phyloP scores from a whole-genome alignment of 768 basidiomycete species.

The Hebeloma cylindrosporum region DNA sequence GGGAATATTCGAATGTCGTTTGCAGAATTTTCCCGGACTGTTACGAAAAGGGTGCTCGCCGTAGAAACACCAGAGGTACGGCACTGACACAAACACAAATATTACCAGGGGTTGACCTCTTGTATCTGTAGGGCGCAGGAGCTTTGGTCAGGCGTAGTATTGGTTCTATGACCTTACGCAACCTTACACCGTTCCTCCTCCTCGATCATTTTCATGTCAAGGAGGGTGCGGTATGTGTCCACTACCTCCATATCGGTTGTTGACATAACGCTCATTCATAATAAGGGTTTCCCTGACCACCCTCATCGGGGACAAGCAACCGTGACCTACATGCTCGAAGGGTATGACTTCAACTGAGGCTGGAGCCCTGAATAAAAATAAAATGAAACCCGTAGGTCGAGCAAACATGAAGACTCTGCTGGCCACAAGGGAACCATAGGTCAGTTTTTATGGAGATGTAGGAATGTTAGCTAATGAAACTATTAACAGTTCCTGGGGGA shows the following conservation, averaged over 20 bases:
- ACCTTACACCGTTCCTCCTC: constrained; percentile 91
- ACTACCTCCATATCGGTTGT: neutral
- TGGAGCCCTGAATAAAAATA: too few relatives aligned
- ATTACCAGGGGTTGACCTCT: constrained; percentile 7
- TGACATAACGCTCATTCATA: constrained; percentile 2
- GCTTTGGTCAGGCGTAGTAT: constrained; percentile 86
- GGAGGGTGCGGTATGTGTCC: constrained; percentile 59
- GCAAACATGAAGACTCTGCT: constrained; percentile 88
- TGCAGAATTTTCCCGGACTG: constrained; percentile 55
- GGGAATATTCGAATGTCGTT: too few relatives aligned
- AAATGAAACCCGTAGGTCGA: too few relatives aligned
- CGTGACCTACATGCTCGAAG: constrained; percentile 88
- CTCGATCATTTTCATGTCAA: constrained; percentile 77
- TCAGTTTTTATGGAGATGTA: constrained; percentile 14
- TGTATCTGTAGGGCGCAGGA: constrained; percentile 60
- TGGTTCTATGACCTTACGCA: constrained; percentile 69
- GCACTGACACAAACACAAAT: neutral
- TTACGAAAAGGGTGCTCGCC: constrained; percentile 75
- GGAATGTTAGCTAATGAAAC: neutral
- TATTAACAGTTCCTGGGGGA: constrained; percentile 60
- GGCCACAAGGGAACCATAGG: constrained; percentile 78
- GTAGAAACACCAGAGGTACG: constrained; percentile 70
- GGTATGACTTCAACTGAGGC: too few relatives aligned
- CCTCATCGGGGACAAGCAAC: constrained; percentile 90
- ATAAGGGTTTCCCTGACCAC: constrained; percentile 89